Conservation (phyloP, 2,329 filamentous ascomycete species). For the Calonectria pseudoturangicola region DNA sequence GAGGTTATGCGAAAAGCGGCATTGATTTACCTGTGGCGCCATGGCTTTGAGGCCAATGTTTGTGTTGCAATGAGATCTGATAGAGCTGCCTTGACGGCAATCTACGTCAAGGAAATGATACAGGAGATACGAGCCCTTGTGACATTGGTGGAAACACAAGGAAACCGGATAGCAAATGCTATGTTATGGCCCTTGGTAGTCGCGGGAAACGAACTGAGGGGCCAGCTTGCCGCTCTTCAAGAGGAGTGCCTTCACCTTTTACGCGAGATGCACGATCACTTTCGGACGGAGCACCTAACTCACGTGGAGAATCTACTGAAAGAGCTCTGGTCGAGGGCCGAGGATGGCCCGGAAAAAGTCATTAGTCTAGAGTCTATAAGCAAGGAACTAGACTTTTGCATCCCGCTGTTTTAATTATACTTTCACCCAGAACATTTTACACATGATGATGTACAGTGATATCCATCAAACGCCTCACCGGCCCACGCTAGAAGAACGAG, state of each 20-base stretch:
- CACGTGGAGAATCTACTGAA: not conserved
- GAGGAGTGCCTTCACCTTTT: not conserved
- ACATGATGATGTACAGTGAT: not conserved
- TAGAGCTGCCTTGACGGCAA: not conserved
- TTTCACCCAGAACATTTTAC: not conserved
- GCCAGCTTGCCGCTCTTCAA: not conserved
- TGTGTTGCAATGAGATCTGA: not conserved
- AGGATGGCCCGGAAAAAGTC: not conserved
- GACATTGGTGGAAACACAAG: not conserved
- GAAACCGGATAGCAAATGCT: conserved; percentile 7
- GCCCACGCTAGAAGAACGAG: not conserved
- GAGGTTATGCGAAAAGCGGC: conserved; percentile 12
- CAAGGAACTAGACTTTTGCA: conserved; percentile 9
- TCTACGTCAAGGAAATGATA: conserved; percentile 20
- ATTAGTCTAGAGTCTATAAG: conserved; percentile 8
- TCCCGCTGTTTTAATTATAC: conserved; percentile 10
- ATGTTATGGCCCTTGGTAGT: conserved; percentile 13
- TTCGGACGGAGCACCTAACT: conserved; percentile 10
- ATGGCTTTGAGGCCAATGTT: not conserved
- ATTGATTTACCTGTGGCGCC: conserved; percentile 10
- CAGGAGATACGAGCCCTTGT: conserved; percentile 2
- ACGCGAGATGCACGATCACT: not conserved
- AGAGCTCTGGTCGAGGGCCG: not conserved
- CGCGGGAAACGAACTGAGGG: not conserved
- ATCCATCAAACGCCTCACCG: no score